Evolutionary conservation across 352 stramenopile genomes (phyloP).

Genomic region (Phytophthora pinifolia): DNA sequence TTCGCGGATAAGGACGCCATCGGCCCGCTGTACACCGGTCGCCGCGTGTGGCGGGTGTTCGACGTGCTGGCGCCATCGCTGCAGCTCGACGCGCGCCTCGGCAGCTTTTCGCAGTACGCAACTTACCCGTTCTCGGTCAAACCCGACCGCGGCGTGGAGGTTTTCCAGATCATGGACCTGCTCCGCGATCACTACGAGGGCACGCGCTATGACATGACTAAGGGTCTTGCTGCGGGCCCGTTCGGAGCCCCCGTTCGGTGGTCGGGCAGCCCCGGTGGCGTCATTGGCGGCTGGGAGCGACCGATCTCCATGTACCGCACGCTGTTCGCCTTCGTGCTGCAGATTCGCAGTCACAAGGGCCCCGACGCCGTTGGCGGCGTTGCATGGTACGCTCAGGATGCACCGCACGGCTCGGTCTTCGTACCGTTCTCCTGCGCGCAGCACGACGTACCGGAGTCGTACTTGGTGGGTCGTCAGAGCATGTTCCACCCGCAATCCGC

Average conservation of each 20-base stretch:
- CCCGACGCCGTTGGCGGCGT: conserved; percentile 51
- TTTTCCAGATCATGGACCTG: conserved; percentile 80
- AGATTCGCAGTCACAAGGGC: conserved; percentile 34
- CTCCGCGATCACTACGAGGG: conserved; percentile 91
- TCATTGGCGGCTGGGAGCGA: conserved; percentile 81
- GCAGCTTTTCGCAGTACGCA: conserved; percentile 62
- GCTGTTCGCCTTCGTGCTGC: conserved; percentile 79
- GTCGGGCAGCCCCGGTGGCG: conserved; percentile 47
- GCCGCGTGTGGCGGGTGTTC: conserved; percentile 90
- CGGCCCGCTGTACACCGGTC: conserved; percentile 69
- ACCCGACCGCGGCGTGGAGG: conserved; percentile 59
- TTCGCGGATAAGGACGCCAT: conserved; percentile 59
- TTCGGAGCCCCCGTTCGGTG: conserved; percentile 90
- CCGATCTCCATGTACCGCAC: conserved; percentile 93
- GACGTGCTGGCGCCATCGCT: conserved; percentile 79
- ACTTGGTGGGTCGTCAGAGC: conserved; percentile 64
- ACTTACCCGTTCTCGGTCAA: conserved; percentile 91
- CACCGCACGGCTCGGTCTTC: conserved; percentile 73
- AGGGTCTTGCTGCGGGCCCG: conserved; percentile 85
- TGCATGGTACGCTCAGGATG: conserved; percentile 66
- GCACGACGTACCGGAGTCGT: conserved; percentile 46
- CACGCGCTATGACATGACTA: conserved; percentile 87
- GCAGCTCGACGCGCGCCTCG: conserved; percentile 61
- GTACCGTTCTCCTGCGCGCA: conserved; percentile 71
- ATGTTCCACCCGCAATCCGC: conserved; percentile 66